Conservation (phyloP, 1,284 basidiomycete genomes). For the Agaricales sp. region DNA sequence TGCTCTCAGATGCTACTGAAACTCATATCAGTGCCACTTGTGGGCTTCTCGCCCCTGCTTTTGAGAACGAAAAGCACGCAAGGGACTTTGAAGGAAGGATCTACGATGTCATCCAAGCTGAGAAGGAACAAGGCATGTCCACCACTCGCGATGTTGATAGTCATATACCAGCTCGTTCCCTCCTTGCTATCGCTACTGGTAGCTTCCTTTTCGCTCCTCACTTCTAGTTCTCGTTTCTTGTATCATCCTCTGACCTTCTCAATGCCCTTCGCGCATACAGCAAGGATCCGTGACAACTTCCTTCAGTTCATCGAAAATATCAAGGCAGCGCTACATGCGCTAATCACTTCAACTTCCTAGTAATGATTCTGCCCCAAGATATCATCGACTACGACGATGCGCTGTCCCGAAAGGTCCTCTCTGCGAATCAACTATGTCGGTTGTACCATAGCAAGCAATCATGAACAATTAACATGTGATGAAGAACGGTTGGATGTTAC, state of each 20-base stretch:
- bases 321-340: neutral
- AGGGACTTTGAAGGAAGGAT: neutral
- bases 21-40: too few species aligned
- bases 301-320: neutral
- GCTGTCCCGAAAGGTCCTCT: too few species aligned
- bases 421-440: too few species aligned
- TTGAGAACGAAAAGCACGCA: neutral
- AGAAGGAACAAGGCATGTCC: neutral
- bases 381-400: too few species aligned
- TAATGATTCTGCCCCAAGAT: too few species aligned
- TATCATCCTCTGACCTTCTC: neutral
- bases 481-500: too few species aligned
- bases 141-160: neutral
- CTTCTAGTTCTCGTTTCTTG: neutral
- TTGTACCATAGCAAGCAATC: too few species aligned
- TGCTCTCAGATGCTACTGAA: too few species aligned
- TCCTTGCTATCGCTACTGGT: neutral
- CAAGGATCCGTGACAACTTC: neutral
- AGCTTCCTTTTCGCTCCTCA: neutral
- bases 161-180: neutral
- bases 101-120: neutral
- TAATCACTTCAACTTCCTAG: conserved; percentile 25
- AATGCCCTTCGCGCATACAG: neutral
- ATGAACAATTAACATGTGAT: too few species aligned
- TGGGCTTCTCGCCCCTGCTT: neutral